These are phyloP conservation scores for Steccherinum ochraceum DNA, from an alignment of 768 basidiomycete species.

Conservation along the genomic window DNA sequence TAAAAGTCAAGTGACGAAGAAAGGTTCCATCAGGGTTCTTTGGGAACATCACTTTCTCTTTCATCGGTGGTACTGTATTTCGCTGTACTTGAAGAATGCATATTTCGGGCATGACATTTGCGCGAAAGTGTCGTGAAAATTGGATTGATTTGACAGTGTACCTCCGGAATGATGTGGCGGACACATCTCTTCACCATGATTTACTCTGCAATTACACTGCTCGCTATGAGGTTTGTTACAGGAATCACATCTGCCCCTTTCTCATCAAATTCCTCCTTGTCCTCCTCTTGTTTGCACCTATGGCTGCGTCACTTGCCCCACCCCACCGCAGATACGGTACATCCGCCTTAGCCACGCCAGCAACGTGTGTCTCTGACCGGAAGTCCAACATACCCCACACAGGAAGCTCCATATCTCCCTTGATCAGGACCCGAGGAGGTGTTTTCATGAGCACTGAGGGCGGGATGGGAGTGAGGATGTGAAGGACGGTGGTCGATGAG, in stretches of 20 bases:
- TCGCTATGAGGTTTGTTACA: no score
- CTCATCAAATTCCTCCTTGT: conserved; percentile 87
- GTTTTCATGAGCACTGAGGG: conserved; percentile 32
- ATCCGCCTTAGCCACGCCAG: conserved; percentile 45
- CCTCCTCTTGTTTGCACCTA: conserved; percentile 66
- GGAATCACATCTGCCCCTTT: conserved; percentile 62
- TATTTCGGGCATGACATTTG: no score
- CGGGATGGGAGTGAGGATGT: conserved; percentile 78
- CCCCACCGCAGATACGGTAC: conserved; percentile 81
- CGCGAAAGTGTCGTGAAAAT: no score
- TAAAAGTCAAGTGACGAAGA: no score
- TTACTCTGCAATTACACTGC: no score
- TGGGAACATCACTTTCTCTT: no score
- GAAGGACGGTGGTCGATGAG: conserved; percentile 37
- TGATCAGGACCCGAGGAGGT: conserved; percentile 50
- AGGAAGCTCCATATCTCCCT: conserved; percentile 85
- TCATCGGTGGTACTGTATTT: no score
- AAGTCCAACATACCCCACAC: conserved; percentile 85
- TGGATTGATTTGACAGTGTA: no score
- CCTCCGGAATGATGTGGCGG: no score
- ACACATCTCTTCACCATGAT: no score
- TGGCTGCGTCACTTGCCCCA: conserved; percentile 41
- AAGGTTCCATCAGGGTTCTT: no score
- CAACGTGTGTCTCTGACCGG: conserved; percentile 40
- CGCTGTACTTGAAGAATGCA: no score